Conservation (phyloP, 257 asterid genomes). For the Mitragyna speciosa region DNA sequence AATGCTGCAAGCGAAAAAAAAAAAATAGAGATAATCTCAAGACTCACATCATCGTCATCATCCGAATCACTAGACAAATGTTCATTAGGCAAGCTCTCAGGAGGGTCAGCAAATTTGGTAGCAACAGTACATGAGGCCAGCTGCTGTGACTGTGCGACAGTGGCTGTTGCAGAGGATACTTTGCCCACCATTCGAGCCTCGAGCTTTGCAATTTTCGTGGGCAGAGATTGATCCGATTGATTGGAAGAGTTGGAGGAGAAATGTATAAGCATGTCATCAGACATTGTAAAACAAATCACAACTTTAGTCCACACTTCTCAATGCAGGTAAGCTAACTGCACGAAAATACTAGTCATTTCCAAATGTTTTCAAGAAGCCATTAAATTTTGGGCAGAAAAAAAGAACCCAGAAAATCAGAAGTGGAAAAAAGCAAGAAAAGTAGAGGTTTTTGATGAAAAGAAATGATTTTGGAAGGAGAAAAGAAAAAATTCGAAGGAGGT, state of each 20-base stretch:
- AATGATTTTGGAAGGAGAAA: conserved; percentile 20
- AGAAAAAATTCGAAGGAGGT: too few relatives aligned
- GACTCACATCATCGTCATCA: conserved; percentile 72
- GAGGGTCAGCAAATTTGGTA: conserved; percentile 41
- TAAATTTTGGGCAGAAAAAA: background rate
- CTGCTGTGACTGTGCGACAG: conserved; percentile 46
- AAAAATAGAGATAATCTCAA: conserved; percentile 17
- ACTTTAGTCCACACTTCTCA: conserved; percentile 26
- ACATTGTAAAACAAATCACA: conserved; percentile 43
- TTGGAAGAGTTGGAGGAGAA: conserved; percentile 90
- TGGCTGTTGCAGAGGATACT: conserved; percentile 48
- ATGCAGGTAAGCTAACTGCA: conserved; percentile 34
- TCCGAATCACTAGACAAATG: conserved; percentile 64
- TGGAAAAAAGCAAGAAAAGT: background rate
- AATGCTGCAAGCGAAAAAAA: background rate
- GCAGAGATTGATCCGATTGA: conserved; percentile 72
- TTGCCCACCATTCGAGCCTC: conserved; percentile 94
- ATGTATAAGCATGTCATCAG: conserved; percentile 71
- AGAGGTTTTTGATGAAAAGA: conserved; percentile 15
- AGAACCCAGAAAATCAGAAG: background rate
- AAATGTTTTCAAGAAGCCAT: conserved; percentile 17
- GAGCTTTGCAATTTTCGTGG: conserved; percentile 78
- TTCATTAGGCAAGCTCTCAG: conserved; percentile 40
- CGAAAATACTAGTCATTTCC: conserved; percentile 21
- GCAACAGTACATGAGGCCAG: conserved; percentile 45